Evolutionary conservation across 331 rosid species (phyloP).

Genomic region (Quercus phellos): DNA sequence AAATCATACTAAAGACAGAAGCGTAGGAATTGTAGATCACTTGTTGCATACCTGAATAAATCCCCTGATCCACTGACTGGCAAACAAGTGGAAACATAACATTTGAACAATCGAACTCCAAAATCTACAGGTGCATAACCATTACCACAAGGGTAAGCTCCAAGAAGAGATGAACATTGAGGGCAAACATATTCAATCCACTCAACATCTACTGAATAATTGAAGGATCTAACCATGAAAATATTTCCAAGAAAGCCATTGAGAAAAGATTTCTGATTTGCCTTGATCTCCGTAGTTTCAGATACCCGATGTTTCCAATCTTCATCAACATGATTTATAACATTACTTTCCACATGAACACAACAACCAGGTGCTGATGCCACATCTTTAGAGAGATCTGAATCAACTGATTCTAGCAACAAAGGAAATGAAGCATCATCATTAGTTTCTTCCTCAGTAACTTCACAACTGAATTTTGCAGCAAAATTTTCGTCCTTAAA

Average conservation of each 20-base stretch:
- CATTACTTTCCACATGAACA: slow-evolving; percentile 23
- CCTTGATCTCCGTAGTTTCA: slow-evolving; percentile 38
- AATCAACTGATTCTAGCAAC: slow-evolving; percentile 29
- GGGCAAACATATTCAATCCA: slow-evolving; percentile 81
- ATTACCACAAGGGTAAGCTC: slow-evolving; percentile 76
- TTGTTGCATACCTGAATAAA: slow-evolving; percentile 61
- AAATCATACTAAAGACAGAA: neutral
- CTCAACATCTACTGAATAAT: slow-evolving; percentile 61
- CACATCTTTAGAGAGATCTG: slow-evolving; percentile 21
- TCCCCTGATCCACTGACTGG: slow-evolving; percentile 51
- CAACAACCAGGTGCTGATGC: slow-evolving; percentile 34
- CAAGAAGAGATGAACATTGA: slow-evolving; percentile 67
- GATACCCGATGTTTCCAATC: slow-evolving; percentile 35
- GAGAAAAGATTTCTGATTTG: slow-evolving; percentile 51
- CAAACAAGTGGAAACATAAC: slow-evolving; percentile 59
- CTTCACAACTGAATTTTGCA: slow-evolving; percentile 21
- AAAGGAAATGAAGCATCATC: slow-evolving; percentile 23
- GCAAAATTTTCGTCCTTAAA: slow-evolving; percentile 29
- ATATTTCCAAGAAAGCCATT: slow-evolving; percentile 85
- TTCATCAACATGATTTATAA: slow-evolving; percentile 15
- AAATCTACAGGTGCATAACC: slow-evolving; percentile 59
- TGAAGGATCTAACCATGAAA: slow-evolving; percentile 81
- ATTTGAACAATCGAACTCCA: slow-evolving; percentile 82
- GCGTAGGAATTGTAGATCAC: neutral
- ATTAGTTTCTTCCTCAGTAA: slow-evolving; percentile 21